Evolutionary conservation across 1,284 basidiomycete species (phyloP), one percentile per base, ranked within the genome.

Genomic region (Ustilago esculenta): DNA sequence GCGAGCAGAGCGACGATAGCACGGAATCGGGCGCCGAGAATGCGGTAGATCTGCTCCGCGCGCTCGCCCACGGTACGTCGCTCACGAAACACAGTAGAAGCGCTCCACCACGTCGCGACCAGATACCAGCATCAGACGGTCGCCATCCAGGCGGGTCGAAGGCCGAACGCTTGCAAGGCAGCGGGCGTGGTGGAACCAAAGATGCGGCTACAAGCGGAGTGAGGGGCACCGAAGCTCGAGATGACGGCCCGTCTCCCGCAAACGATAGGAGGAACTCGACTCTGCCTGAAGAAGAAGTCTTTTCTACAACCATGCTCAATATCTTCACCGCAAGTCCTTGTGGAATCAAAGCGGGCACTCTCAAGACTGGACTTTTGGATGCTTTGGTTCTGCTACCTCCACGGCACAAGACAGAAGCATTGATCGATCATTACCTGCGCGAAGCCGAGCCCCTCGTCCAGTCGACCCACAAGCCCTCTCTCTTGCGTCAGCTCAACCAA

Each of bases 391-490:
- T 69, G 25, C 47, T 69, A 3, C 66, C 66, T 10, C 30, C 54
- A 0, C 60, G 67, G 3, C 35, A 53, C 42, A 70, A 64, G 34
- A 57, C 44, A 2, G 51, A 65, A 34, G 56, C 60, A 3, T 53
- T 70, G 15, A 42, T 72, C 39, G 43, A 60, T 4, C 33, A 51
- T 32, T 72, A 72, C 35, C 45, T 72, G 8, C 42, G 57, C 23
- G 63, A 67, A 25, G 69, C 58, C 6, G 69, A 72, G 33, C 58
- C 63, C 5, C 15, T 72, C 12, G 54, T 72, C n/a, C 39, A 55
- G 6, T 57, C 63, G 18, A 43, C 63, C 34, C 63, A 72, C 34
- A 23, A 29, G 21, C 69, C 69, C 1, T 57, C 59, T 5, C 48
- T 69, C 20, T 52, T 56, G 40, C 29, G 20, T 14, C 52, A 66